A percentile compares a stretch with the other conserved stretches of the same genome.
phyloP scores from a whole-genome alignment of 768 basidiomycete genomes.

The Kwoniella mangroviensis region DNA sequence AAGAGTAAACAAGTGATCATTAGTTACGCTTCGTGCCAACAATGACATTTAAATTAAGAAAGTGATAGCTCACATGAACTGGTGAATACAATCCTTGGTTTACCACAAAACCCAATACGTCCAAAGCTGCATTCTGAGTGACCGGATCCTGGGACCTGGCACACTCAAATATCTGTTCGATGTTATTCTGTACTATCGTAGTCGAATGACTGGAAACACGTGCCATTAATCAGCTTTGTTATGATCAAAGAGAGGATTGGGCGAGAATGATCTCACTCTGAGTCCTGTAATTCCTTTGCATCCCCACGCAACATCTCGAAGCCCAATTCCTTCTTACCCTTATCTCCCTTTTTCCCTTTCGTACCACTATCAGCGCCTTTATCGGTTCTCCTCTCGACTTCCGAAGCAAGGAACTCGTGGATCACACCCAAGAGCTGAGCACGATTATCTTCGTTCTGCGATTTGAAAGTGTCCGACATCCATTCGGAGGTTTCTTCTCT shows the following conservation, averaged over 20 bases:
- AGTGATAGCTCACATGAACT: constrained; percentile 67
- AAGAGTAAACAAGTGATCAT: not conserved
- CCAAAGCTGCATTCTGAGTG: constrained; percentile 82
- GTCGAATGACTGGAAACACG: constrained; percentile 80
- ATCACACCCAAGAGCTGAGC: constrained; percentile 81
- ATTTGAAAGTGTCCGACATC: constrained; percentile 87
- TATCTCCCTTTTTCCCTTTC: constrained; percentile 25
- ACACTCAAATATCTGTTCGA: constrained; percentile 77
- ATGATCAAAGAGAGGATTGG: not conserved
- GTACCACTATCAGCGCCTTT: not conserved
- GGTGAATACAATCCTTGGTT: constrained; percentile 96
- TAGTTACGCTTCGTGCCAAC: no score
- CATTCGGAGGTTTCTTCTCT: constrained; percentile 74
- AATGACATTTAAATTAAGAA: not conserved
- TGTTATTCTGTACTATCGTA: constrained; percentile 89
- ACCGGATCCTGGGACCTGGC: constrained; percentile 72
- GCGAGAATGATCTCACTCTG: constrained; percentile 68
- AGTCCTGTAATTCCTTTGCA: constrained; percentile 93
- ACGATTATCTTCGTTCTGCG: constrained; percentile 71
- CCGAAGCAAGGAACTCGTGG: constrained; percentile 86
- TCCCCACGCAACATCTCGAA: constrained; percentile 96
- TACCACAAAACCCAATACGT: constrained; percentile 88
- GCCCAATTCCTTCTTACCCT: constrained; percentile 60
- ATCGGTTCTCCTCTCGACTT: constrained; percentile 69
- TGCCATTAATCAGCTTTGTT: not conserved